phyloP scores from a whole-genome alignment of 371 early-diverging fungal species.

The Mucor plumbeus region DNA sequence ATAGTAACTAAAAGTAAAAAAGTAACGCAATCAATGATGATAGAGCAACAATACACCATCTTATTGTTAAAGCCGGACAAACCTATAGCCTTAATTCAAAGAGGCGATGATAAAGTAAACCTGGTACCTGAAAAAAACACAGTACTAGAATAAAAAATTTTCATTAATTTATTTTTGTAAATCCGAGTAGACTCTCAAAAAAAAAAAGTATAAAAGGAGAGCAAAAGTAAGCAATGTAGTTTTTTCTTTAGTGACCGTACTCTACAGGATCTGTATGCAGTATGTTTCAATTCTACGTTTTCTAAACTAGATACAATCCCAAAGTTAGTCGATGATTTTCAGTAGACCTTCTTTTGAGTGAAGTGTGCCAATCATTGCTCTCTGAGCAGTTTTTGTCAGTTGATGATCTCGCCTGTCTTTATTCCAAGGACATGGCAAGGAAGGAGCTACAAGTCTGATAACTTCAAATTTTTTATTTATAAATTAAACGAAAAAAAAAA shows the following conservation, averaged over 20 bases:
- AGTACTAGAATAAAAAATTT: slow-evolving; percentile 2
- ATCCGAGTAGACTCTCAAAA: not conserved
- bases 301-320: slow-evolving; percentile 47
- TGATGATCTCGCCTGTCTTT: slow-evolving; percentile 49
- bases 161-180: not conserved
- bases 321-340: slow-evolving; percentile 49
- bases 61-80: no score
- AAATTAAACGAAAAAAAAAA: slow-evolving; percentile 27
- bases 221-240: slow-evolving; percentile 14
- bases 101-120: no score
- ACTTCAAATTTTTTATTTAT: slow-evolving; percentile 24
- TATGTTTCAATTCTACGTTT: slow-evolving; percentile 54
- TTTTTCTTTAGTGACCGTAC: slow-evolving; percentile 53
- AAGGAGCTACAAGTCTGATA: slow-evolving; percentile 47
- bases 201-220: slow-evolving; percentile 38
- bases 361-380: slow-evolving; percentile 36
- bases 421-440: slow-evolving; percentile 46
- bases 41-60: no score
- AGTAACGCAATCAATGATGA: no score
- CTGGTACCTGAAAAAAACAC: not conserved
- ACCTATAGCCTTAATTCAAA: no score
- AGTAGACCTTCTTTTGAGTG: slow-evolving; percentile 50
- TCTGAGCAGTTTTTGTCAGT: slow-evolving; percentile 32
- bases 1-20: no score
- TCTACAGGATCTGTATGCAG: slow-evolving; percentile 60